These are phyloP conservation scores for Irpex rosettiformis DNA, from an alignment of 1,284 basidiomycete genomes.

Conservation along the genomic window DNA sequence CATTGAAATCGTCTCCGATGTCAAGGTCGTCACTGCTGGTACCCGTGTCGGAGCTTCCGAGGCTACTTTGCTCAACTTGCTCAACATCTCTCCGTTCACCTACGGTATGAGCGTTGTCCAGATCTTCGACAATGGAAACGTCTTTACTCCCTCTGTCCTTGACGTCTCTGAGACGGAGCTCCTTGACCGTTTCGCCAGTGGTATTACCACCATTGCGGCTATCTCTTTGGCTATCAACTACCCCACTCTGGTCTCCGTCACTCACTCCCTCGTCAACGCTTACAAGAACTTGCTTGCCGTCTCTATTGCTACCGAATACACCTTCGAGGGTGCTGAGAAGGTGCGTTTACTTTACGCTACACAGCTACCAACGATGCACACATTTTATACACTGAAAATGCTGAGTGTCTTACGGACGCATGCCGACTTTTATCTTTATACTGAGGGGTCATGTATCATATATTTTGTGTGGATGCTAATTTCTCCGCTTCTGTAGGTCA, in stretches of 20 bases:
- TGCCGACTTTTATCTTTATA: conserved; percentile 34
- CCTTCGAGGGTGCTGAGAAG: conserved; percentile 93
- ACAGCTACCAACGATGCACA: conserved; percentile 34
- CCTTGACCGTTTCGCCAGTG: conserved; percentile 86
- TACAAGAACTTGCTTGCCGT: conserved; percentile 98
- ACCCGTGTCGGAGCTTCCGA: conserved; percentile 96
- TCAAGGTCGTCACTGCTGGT: conserved; percentile 92
- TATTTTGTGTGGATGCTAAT: conserved; percentile 23
- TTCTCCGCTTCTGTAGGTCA: conserved; percentile 56
- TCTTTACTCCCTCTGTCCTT: conserved; percentile 89
- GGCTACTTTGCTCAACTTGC: conserved; percentile 98
- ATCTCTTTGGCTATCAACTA: conserved; percentile 96
- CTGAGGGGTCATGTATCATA: conserved; percentile 31
- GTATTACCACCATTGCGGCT: conserved; percentile 94
- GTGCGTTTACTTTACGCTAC: conserved; percentile 41
- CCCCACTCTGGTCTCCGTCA: conserved; percentile 92
- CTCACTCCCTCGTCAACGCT: conserved; percentile 94
- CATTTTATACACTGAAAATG: conserved; percentile 76
- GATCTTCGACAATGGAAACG: conserved; percentile 90
- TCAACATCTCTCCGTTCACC: conserved; percentile 98
- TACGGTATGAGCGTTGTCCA: conserved; percentile 98
- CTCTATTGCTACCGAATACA: conserved; percentile 91
- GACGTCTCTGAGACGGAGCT: conserved; percentile 93
- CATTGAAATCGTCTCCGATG: conserved; percentile 98
- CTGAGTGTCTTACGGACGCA: conserved; percentile 56